Base-by-base conservation (phyloP, 768 basidiomycete genomes). In the Lepiota brunneoincarnata region DNA sequence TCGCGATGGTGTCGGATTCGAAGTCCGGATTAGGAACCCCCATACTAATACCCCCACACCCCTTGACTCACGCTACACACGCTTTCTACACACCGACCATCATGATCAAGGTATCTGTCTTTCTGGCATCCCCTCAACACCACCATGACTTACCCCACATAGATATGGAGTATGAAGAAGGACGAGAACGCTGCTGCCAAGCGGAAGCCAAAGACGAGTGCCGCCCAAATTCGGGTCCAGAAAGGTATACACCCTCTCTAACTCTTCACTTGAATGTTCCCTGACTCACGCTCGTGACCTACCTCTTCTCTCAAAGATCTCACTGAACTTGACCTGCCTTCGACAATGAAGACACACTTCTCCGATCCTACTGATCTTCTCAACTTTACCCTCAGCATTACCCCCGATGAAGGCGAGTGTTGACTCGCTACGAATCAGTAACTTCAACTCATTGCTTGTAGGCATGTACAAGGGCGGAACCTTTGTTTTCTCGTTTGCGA, bases 111-210 rank as follows among this genome's bases (percentile, higher is more conserved):
- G 79, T 75, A 57, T 52, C n/a, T 58, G 58, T 41, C 17, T 34
- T 17, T 21, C 18, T 43, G 23, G 31, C 7, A 26, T 15, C 42
- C 36, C 18, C 4, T 44, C 12, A 34, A 18, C 34, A 50, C 54
- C 56, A 14, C 39, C 44, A 39, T 42, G 44, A 23, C 10, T 40
- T 20, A 38, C 24, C 26, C 59, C 31, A 12, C 40, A 37, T 58
- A 99, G 97, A 98, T 99, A 65, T 98, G 97, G 89, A 92, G 87
- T 61, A 93, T 99, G 89, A 98, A 98, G 86, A 98, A 98, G 87
- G 91, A 88, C 64, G 93, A 98, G 78, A 93, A 98, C 66, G 91
- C 91, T 52, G 93, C 94, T 51, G 87, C 92, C 5, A 98, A 93
- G 89, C 96, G 86, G 84, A 92, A 89, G 80, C 97, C 97, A 40